phyloP scores from a whole-genome alignment of 192 early-diverging fungal genomes.

The Diversispora epigaea region DNA sequence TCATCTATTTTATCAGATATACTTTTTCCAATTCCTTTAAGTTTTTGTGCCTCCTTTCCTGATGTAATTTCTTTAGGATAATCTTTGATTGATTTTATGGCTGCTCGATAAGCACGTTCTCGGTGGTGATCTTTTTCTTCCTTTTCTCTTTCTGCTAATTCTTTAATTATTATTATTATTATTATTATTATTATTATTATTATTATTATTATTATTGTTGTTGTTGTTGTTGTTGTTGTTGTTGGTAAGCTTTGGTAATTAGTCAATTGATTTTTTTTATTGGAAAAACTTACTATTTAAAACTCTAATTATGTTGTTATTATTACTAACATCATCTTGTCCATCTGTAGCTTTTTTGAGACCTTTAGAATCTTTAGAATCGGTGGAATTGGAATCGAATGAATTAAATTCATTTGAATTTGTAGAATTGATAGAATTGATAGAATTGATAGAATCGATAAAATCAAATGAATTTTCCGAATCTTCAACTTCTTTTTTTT shows the following conservation, averaged over 20 bases:
- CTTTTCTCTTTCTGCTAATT: constrained; percentile 12
- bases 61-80: constrained; percentile 25
- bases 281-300: neutral
- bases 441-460: no score
- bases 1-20: constrained; percentile 31
- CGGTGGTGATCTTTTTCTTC: neutral
- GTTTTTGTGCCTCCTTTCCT: constrained; percentile 23
- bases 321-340: neutral
- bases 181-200: no score
- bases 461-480: no score
- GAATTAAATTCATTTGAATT: no score
- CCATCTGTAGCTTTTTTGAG: neutral
- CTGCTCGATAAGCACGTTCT: constrained; percentile 32
- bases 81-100: constrained; percentile 10
- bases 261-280: neutral
- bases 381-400: no score
- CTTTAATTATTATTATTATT: neutral
- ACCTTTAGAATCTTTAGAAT: neutral
- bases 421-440: no score
- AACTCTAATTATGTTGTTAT: constrained; percentile 4
- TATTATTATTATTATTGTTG: no score
- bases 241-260: no score
- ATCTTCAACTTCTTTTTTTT: no score
- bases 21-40: constrained; percentile 23
- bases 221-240: no score